A percentile compares a stretch with the other conserved stretches of the same genome.
phyloP scores from a whole-genome alignment of 2,329 filamentous ascomycete genomes.

The Venturia aucupariae region DNA sequence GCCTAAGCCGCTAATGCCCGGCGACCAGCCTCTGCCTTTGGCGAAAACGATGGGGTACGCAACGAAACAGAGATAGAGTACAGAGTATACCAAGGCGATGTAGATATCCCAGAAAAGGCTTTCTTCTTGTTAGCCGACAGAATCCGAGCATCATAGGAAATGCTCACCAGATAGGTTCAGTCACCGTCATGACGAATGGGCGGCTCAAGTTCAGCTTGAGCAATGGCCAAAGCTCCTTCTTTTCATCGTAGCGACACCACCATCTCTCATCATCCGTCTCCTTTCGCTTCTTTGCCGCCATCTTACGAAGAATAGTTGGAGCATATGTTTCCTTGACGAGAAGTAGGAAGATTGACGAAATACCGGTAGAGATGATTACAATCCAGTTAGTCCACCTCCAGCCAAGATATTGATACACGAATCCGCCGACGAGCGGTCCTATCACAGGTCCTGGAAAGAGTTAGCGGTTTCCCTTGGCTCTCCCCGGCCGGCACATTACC shows the following conservation, averaged over 20 bases:
- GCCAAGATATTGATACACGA: constrained; percentile 65
- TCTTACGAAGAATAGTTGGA: constrained; percentile 58
- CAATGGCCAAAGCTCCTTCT: constrained; percentile 52
- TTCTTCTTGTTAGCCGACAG: not conserved
- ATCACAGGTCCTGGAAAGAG: constrained; percentile 27
- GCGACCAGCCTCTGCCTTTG: constrained; percentile 64
- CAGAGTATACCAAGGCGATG: constrained; percentile 70
- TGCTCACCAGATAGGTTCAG: constrained; percentile 72
- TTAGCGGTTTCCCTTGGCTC: not conserved
- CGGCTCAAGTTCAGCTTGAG: constrained; percentile 67
- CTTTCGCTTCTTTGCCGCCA: constrained; percentile 54
- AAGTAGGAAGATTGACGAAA: constrained; percentile 49
- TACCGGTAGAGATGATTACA: constrained; percentile 60
- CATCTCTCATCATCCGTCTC: constrained; percentile 62
- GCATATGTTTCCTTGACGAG: constrained; percentile 67
- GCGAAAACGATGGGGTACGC: constrained; percentile 81
- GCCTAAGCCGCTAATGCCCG: constrained; percentile 63
- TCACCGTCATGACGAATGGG: constrained; percentile 67
- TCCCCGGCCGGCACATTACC: constrained; percentile 41
- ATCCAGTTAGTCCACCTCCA: constrained; percentile 85
- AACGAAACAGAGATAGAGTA: constrained; percentile 84
- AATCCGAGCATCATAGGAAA: not conserved
- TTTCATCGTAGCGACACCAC: constrained; percentile 75
- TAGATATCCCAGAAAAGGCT: constrained; percentile 68
- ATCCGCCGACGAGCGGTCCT: constrained; percentile 70